Conservation (phyloP, 1,284 basidiomycete genomes). For the Microbotryomycetes sp. region DNA sequence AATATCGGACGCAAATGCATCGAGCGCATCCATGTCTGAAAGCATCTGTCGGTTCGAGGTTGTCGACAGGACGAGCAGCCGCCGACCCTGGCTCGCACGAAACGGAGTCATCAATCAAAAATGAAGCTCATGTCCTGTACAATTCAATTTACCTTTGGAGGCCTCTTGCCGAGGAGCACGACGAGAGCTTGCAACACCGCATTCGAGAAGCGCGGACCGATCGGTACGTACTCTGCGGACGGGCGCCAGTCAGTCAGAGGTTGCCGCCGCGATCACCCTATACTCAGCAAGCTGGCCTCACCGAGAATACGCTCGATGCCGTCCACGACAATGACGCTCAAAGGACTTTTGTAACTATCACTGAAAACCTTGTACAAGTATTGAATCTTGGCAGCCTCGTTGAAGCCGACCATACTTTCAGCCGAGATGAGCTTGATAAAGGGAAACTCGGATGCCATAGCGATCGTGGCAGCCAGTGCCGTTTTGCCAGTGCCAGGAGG, state of each 20-base stretch:
- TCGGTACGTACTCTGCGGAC: slow-evolving; percentile 83
- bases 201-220: slow-evolving; percentile 94
- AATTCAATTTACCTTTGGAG: slow-evolving; percentile 79
- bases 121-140: too few species aligned
- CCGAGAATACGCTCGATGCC: slow-evolving; percentile 82
- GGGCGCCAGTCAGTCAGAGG: not conserved
- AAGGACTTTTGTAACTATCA: slow-evolving; percentile 94
- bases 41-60: slow-evolving; percentile 82
- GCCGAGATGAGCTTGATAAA: slow-evolving; percentile 98
- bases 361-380: slow-evolving; percentile 90
- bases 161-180: slow-evolving; percentile 79
- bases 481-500: slow-evolving; percentile 91
- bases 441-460: slow-evolving; percentile 83
- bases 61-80: slow-evolving; percentile 86
- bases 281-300: slow-evolving; percentile 45
- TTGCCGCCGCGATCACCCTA: not conserved
- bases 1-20: slow-evolving; percentile 83
- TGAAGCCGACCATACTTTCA: slow-evolving; percentile 93
- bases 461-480: slow-evolving; percentile 89
- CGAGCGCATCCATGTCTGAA: slow-evolving; percentile 78
- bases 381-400: slow-evolving; percentile 81
- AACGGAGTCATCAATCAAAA: not conserved
- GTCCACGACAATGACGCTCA: slow-evolving; percentile 96
- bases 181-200: slow-evolving; percentile 83
- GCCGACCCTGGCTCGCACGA: slow-evolving; percentile 61